These are phyloP conservation scores for Diophrys appendiculata DNA, from an alignment of 73 alveolate genomes.

Conservation along the genomic window DNA sequence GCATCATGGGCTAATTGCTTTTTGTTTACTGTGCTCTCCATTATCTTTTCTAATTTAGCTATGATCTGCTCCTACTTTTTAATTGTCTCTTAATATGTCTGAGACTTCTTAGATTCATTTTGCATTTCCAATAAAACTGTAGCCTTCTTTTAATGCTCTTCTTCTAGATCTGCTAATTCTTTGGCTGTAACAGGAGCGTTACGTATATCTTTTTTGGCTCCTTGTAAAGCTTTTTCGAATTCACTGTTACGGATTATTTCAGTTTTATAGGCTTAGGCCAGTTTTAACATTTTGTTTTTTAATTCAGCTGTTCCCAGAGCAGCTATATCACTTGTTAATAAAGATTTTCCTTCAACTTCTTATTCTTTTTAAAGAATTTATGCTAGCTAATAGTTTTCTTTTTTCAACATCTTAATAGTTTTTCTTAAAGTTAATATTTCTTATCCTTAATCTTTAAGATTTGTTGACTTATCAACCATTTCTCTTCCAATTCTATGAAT, in stretches of 20 bases:
- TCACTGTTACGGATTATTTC: slow-evolving; percentile 95
- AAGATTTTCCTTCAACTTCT: slow-evolving; percentile 82
- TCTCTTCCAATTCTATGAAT: slow-evolving; percentile 96
- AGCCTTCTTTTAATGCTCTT: slow-evolving; percentile 87
- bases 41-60: slow-evolving; percentile 88
- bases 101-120: slow-evolving; percentile 85
- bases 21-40: slow-evolving; percentile 77
- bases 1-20: slow-evolving; percentile 78
- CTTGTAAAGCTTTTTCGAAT: slow-evolving; percentile 87
- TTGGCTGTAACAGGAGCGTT: slow-evolving; percentile 81
- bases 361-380: slow-evolving; percentile 89
- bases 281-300: slow-evolving; percentile 89
- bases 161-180: slow-evolving; percentile 86
- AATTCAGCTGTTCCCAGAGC: slow-evolving; percentile 92
- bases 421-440: slow-evolving; percentile 95
- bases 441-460: slow-evolving; percentile 93
- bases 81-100: slow-evolving; percentile 91
- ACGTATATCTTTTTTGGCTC: slow-evolving; percentile 89
- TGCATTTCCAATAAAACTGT: slow-evolving; percentile 81
- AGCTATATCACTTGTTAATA: slow-evolving; percentile 89
- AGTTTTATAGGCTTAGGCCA: slow-evolving; percentile 96
- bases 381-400: slow-evolving; percentile 88
- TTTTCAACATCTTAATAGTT: slow-evolving; percentile 89
- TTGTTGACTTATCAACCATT: slow-evolving; percentile 93
- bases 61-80: slow-evolving; percentile 96